Percentiles rank a stretch among this genome's conserved stretches.
Conservation (phyloP, 2,329 filamentous ascomycete genomes). For the Aspergillus aculeatinus region DNA sequence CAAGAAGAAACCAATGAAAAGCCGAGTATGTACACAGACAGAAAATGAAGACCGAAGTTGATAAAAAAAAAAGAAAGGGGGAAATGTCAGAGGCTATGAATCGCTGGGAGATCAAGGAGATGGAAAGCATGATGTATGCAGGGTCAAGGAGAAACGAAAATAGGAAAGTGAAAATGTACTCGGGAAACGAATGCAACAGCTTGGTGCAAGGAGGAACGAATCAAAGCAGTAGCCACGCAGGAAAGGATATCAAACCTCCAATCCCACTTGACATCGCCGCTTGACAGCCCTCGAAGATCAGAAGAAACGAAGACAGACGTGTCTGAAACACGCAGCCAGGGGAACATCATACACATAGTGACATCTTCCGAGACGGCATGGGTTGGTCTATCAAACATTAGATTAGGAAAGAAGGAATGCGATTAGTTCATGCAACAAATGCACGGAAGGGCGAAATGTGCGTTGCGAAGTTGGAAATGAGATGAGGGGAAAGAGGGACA, state of each 20-base stretch:
- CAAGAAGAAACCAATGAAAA: constrained; percentile 12
- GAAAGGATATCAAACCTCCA: constrained; percentile 6
- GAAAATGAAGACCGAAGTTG: constrained; percentile 1
- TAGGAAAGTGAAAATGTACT: constrained; percentile 14
- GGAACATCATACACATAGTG: constrained; percentile 24
- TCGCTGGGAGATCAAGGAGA: constrained; percentile 14
- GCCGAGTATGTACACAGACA: constrained; percentile 31
- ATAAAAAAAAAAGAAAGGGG: constrained; percentile 8
- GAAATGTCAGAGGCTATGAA: not conserved
- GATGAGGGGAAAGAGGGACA: not conserved
- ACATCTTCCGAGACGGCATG: constrained; percentile 31
- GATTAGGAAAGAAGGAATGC: constrained; percentile 23
- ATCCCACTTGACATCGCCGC: constrained; percentile 8
- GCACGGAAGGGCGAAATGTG: not conserved
- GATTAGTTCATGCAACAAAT: not conserved
- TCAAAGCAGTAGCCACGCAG: constrained; percentile 3
- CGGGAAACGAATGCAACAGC: constrained; percentile 10
- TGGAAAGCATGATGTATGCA: constrained; percentile 4
- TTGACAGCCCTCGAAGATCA: constrained; percentile 6
- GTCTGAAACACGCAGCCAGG: constrained; percentile 9
- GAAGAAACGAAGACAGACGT: constrained; percentile 2
- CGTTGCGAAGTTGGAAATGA: not conserved
- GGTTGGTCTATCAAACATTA: constrained; percentile 37
- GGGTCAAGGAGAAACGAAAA: constrained; percentile 4
- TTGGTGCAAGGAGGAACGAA: constrained; percentile 2